A percentile compares a stretch with the other conserved stretches of the same genome.
Evolutionary conservation across 768 basidiomycete species (phyloP).

Genomic region (Boletus subcaerulescens): DNA sequence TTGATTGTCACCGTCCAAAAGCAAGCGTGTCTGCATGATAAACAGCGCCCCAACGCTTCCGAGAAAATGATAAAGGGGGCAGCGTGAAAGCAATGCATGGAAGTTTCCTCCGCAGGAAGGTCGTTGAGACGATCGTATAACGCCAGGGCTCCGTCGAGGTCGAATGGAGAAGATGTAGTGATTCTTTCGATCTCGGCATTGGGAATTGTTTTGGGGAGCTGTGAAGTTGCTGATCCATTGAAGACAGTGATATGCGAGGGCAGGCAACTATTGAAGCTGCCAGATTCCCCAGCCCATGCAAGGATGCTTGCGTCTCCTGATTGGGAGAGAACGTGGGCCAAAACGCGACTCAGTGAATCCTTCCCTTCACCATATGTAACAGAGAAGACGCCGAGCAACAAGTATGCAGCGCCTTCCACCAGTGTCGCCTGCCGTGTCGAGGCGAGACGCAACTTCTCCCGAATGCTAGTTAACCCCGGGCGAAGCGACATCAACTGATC

Average conservation of each 20-base stretch:
- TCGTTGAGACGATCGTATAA: background rate
- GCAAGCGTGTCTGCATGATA: background rate
- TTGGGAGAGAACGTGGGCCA: background rate
- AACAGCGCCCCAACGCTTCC: background rate
- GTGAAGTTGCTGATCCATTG: too few species aligned
- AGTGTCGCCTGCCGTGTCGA: too few species aligned
- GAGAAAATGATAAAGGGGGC: background rate
- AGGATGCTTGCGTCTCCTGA: slow-evolving; percentile 3
- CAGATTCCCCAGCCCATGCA: slow-evolving; percentile 3
- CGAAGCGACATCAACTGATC: background rate
- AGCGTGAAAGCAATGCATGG: background rate
- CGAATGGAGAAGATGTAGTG: background rate
- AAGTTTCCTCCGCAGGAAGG: background rate
- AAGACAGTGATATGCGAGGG: too few species aligned
- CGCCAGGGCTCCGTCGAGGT: background rate
- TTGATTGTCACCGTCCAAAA: too few species aligned
- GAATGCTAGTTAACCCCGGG: background rate
- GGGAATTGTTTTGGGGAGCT: background rate
- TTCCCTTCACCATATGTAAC: background rate
- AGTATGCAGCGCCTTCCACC: too few species aligned
- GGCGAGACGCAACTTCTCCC: background rate
- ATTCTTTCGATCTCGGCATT: background rate
- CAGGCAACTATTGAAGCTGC: too few species aligned
- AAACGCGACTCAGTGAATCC: background rate
- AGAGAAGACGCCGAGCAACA: too few species aligned